A percentile compares a stretch with the other conserved stretches of the same genome.
These are phyloP conservation scores for Heteromeles arbutifolia DNA, from an alignment of 306 rosid genomes.

Conservation along the genomic window DNA sequence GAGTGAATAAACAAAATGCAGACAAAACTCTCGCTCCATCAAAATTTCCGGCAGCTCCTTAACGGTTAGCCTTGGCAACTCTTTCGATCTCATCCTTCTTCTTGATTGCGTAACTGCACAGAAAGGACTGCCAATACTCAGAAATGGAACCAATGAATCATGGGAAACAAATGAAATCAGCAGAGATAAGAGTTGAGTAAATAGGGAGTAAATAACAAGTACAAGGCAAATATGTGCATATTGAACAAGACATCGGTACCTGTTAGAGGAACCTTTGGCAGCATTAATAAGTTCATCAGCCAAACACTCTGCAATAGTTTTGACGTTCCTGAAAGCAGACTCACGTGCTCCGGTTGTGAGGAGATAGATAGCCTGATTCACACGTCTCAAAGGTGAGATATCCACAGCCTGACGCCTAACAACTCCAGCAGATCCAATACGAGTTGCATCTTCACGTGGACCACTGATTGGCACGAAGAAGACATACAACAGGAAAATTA, in stretches of 20 bases:
- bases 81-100: slow-evolving; percentile 11
- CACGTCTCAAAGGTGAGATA: slow-evolving; percentile 42
- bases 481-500: not conserved
- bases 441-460: slow-evolving; percentile 17
- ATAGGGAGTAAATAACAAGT: not conserved
- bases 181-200: not conserved
- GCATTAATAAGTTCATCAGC: slow-evolving; percentile 48
- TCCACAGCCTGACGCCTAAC: slow-evolving; percentile 51
- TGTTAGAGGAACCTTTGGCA: slow-evolving; percentile 4
- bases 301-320: slow-evolving; percentile 40
- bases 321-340: slow-evolving; percentile 4
- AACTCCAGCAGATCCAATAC: not conserved
- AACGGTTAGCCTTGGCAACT: slow-evolving; percentile 50
- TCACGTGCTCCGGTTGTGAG: slow-evolving; percentile 41
- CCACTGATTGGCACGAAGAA: slow-evolving; percentile 22
- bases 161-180: not conserved
- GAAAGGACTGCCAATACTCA: not conserved
- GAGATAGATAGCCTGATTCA: slow-evolving; percentile 42
- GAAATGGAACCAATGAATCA: not conserved
- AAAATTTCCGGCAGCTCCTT: not conserved
- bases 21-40: not conserved
- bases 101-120: slow-evolving; percentile 36
- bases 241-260: slow-evolving; percentile 25
- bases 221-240: not conserved
- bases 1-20: not conserved